Evolutionary conservation across 805 yeast genomes (phyloP).

Genomic region (Starmerella asiatica): DNA sequence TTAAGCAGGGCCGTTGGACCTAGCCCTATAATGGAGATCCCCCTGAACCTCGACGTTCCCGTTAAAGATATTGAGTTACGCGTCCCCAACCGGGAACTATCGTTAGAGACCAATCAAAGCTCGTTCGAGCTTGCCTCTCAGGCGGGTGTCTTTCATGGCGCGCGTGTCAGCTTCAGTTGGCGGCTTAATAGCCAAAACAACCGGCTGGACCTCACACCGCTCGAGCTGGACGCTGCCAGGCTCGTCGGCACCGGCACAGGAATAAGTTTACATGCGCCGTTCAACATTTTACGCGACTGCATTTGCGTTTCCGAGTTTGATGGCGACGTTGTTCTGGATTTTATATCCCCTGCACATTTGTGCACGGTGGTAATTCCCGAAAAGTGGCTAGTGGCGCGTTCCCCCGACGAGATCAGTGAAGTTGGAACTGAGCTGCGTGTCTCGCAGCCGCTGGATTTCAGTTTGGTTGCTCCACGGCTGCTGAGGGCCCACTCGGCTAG

Average conservation of each 20-base stretch:
- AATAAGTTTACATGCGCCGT: constrained; percentile 32
- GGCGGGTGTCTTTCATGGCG: constrained; percentile 11
- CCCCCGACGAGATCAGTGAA: constrained; percentile 44
- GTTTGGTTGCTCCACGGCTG: constrained; percentile 42
- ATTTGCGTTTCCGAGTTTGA: constrained; percentile 26
- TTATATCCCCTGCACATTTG: constrained; percentile 38
- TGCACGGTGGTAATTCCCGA: constrained; percentile 32
- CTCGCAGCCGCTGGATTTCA: constrained; percentile 44
- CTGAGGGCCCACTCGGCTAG: constrained; percentile 35
- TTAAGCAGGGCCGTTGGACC: too few relatives aligned
- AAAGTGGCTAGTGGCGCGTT: constrained; percentile 6
- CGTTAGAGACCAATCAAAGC: background rate
- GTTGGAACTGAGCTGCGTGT: constrained; percentile 37
- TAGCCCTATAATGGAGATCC: constrained; percentile 5
- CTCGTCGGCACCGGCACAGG: constrained; percentile 14
- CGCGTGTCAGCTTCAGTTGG: constrained; percentile 9
- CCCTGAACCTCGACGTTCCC: constrained; percentile 3
- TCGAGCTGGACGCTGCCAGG: constrained; percentile 9
- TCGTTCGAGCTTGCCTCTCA: constrained; percentile 2
- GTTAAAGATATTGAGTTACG: background rate
- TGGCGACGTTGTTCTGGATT: constrained; percentile 16
- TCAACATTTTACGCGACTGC: constrained; percentile 29
- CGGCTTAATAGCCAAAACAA: constrained; percentile 4
- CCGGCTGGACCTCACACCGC: constrained; percentile 13
- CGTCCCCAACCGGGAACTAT: background rate